These are phyloP conservation scores for Candida ortonii DNA, from an alignment of 805 yeast genomes.

Conservation along the genomic window DNA sequence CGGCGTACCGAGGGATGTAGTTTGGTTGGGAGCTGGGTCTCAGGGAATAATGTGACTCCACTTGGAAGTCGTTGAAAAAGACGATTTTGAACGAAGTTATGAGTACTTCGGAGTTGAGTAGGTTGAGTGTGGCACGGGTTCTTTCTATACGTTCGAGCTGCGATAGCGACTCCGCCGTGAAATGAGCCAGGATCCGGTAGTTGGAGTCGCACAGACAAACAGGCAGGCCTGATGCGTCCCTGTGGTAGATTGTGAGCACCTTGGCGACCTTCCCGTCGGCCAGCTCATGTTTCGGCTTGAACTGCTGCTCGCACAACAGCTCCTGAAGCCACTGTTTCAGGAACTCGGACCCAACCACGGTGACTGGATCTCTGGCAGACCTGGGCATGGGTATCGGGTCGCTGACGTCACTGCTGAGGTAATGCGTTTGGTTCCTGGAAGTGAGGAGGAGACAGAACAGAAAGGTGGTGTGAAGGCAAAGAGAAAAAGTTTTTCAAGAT, in stretches of 20 bases:
- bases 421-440: no score
- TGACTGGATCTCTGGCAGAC: not conserved
- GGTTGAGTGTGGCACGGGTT: conserved; percentile 13
- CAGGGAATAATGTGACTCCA: no score
- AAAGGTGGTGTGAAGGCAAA: not conserved
- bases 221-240: conserved; percentile 12
- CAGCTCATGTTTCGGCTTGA: no score
- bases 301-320: no score
- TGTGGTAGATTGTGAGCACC: no score
- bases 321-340: conserved; percentile 4
- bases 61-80: conserved; percentile 16
- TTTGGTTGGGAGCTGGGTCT: no score
- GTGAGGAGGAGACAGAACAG: not conserved
- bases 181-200: conserved; percentile 14
- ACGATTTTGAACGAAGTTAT: conserved; percentile 11
- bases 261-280: conserved; percentile 14
- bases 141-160: conserved; percentile 20
- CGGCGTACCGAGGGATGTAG: conserved; percentile 13
- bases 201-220: conserved; percentile 21
- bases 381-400: conserved; percentile 2
- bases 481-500: not conserved
- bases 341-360: not conserved
- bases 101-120: conserved; percentile 17
- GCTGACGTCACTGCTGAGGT: no score
- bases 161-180: conserved; percentile 14